Evolutionary conservation across 2,329 filamentous ascomycete species (phyloP).

Genomic region (Tolypocladium cylindrosporum): DNA sequence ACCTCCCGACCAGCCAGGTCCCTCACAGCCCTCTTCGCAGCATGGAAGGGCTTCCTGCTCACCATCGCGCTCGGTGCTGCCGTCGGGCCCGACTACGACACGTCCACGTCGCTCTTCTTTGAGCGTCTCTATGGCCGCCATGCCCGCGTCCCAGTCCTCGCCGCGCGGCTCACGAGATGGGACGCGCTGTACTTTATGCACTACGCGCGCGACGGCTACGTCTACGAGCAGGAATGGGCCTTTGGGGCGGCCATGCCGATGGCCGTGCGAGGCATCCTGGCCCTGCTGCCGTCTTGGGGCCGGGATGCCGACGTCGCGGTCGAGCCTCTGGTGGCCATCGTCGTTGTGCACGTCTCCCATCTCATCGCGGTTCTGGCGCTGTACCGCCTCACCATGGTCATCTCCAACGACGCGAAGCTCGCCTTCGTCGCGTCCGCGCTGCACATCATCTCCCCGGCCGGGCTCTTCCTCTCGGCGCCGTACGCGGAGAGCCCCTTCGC

Average conservation of each 20-base stretch:
- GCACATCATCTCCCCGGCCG: slow-evolving; percentile 79
- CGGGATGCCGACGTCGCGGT: slow-evolving; percentile 9
- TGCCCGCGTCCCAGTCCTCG: slow-evolving; percentile 33
- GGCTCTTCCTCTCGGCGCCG: slow-evolving; percentile 79
- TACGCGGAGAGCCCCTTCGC: slow-evolving; percentile 77
- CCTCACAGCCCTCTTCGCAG: slow-evolving; percentile 33
- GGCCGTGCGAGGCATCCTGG: slow-evolving; percentile 25
- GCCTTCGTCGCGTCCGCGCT: slow-evolving; percentile 62
- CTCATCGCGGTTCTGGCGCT: slow-evolving; percentile 64
- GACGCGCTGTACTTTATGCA: slow-evolving; percentile 70
- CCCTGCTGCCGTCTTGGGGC: slow-evolving; percentile 16
- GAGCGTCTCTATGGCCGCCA: slow-evolving; percentile 19
- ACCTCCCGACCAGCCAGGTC: slow-evolving; percentile 12
- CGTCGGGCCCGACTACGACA: slow-evolving; percentile 62
- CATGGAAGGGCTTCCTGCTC: slow-evolving; percentile 62
- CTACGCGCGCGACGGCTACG: slow-evolving; percentile 50
- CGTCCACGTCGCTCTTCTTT: slow-evolving; percentile 51
- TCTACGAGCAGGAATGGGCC: slow-evolving; percentile 80
- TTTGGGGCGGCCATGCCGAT: slow-evolving; percentile 49
- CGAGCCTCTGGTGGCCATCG: slow-evolving; percentile 48
- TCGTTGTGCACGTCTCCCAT: slow-evolving; percentile 65
- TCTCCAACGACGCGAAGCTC: slow-evolving; percentile 43
- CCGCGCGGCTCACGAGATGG: slow-evolving; percentile 60
- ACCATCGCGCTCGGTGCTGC: slow-evolving; percentile 42
- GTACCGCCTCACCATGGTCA: slow-evolving; percentile 50